Conservation (phyloP, 176 grass and related monocot species). For the Triticum timopheevii region DNA sequence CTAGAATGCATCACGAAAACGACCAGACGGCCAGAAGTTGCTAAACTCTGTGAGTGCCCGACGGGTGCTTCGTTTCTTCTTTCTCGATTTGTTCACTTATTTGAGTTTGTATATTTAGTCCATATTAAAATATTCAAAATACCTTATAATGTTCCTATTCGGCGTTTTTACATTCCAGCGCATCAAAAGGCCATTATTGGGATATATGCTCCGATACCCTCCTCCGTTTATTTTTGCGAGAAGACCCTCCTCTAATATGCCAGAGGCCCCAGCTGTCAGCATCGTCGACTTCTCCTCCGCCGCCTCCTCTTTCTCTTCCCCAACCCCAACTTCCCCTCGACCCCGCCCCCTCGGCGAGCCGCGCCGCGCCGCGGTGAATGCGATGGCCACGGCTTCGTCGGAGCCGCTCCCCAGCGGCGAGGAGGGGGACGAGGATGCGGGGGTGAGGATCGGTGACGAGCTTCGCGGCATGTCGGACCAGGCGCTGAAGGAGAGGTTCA, state of each 20-base stretch:
- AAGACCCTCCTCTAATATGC: background rate
- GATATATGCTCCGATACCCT: too few species aligned
- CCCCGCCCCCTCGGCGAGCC: background rate
- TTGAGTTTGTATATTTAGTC: too few species aligned
- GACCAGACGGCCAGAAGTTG: too few species aligned
- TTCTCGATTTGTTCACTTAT: too few species aligned
- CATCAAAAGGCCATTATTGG: too few species aligned
- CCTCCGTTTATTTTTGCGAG: background rate
- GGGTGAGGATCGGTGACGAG: background rate
- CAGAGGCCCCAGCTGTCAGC: background rate
- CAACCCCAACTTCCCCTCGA: background rate
- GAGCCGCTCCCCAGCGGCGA: background rate
- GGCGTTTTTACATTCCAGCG: too few species aligned
- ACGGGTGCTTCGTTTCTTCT: too few species aligned
- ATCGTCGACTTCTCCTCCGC: background rate
- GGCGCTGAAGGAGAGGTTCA: conserved; percentile 19
- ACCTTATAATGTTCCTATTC: too few species aligned
- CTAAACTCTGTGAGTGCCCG: too few species aligned
- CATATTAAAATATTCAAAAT: too few species aligned
- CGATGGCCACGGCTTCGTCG: conserved; percentile 17
- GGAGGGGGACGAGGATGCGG: background rate
- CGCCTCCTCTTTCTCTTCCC: background rate
- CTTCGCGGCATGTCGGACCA: background rate
- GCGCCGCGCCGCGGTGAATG: background rate
- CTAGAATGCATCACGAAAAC: too few species aligned